Evolutionary conservation across 768 basidiomycete species (phyloP), one percentile per base, ranked within the genome.

Genomic region (Termitomyces sp.): DNA sequence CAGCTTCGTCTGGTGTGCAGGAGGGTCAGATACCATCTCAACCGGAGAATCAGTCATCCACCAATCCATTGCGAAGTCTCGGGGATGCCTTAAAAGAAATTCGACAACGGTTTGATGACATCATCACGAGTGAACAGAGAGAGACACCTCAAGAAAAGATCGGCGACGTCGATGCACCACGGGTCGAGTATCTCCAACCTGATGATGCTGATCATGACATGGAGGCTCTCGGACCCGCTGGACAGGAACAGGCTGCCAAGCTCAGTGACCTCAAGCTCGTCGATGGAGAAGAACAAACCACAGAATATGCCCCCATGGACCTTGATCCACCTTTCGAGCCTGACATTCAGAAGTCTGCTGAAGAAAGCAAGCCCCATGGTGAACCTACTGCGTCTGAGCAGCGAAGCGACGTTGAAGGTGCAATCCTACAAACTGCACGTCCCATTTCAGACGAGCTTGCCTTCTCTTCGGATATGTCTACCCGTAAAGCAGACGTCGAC

Each of bases 201-300:
- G 86, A 87, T 39, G 87, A 89, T 48, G 77, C 74, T 30, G 84
- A 83, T 59, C 75, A 88, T 55, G 83, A 88, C 34, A 90, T 90
- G 84, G 93, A 96, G 71, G 93, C 95, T 1, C 81, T 98, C 22
- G 96, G 93, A 6, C 86, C 93, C 1, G 88, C 95, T 3, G 86
- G 82, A 10, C 87, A 92, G 43, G 93, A 96, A 63, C 85, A 95
- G 68, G 82, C 84, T 12, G 88, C 90, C 18, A 91, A 88, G 66
- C 76, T 97, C 46, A 81, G 88, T 62, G 88, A 96, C 51, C 84
- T 98, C 36, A 88, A 83, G 45, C 77, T 97, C 61, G 71, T 85
- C 27, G 91, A 92, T 60, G 85, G 84, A 3, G 78, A 82, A 16
- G 69, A 72, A 52, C 62, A 69, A 40, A 45, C 61, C 18, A 69